Evolutionary conservation across 2,329 filamentous ascomycete genomes (phyloP), one percentile per base, ranked within the genome.

Genomic region (Lasiodiplodia sp.): DNA sequence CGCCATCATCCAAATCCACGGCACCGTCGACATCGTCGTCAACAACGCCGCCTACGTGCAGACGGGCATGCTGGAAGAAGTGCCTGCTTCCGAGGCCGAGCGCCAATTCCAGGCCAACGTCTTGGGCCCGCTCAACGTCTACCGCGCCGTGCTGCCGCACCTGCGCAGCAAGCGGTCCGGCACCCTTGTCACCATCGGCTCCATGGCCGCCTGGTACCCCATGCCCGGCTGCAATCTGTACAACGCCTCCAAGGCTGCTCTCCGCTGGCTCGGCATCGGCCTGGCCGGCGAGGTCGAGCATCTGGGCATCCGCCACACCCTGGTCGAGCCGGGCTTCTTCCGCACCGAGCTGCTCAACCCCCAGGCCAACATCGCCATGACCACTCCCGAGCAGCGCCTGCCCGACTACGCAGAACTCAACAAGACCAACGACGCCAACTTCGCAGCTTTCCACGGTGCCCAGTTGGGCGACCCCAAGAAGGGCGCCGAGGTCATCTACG

Each of bases 401-500:
- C 69, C 87, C 40, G 74, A 75, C 4, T 47, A 52, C 2, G 75
- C 76, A 14, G 77, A 88, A 69, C 80, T 83, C n/a, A 82, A 83
- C 0, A 31, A 23, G 51, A 28, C 8, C 21, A 55, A 10, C 21
- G 51, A 55, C 25, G 51, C 51, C 21, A 55, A 23, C 25, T 55
- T 55, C 51, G 25, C 51, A 2, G 53, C 53, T 3, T 21, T 40
- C 31, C 3, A 44, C 21, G 57, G 57, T 6, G 28, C 7, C 16
- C 87, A 90, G 77, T 82, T 79, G 0, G 88, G 87, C 0, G 86
- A 90, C 72, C 82, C 87, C 3, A 76, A 75, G 25, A 88, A 88
- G 79, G 88, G 85, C 0, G 78, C 79, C 5, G 80, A 77, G 68
- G 81, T 86, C 0, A 79, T 88, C 37, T 81, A 89, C 6, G 87